A percentile compares a stretch with the other conserved stretches of the same genome.
Conservation (phyloP, 257 asterid species). For the Rauvolfia tetraphylla region DNA sequence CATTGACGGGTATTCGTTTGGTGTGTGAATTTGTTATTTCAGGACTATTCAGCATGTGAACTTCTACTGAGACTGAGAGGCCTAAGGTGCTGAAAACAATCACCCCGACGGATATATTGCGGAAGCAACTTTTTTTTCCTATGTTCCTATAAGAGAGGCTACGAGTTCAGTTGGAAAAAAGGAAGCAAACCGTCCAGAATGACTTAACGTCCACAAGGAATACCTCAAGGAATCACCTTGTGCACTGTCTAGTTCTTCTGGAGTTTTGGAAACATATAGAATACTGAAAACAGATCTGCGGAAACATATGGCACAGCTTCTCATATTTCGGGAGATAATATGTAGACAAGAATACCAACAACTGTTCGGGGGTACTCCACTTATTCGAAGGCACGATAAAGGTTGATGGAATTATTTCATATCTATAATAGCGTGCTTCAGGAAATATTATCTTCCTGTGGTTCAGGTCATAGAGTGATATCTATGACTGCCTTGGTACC, state of each 20-base stretch:
- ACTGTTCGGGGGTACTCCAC: neutral
- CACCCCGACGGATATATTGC: neutral
- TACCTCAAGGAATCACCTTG: too few species aligned
- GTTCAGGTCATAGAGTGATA: neutral
- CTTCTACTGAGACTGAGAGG: neutral
- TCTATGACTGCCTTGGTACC: neutral
- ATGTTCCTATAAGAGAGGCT: neutral
- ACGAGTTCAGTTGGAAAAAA: too few species aligned
- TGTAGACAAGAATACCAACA: neutral
- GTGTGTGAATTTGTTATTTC: neutral
- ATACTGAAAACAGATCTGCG: neutral
- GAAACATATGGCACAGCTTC: neutral
- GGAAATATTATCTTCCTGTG: neutral
- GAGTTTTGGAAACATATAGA: too few species aligned
- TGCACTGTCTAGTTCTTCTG: too few species aligned
- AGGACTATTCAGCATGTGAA: neutral
- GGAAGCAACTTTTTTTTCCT: neutral
- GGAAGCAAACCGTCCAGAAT: neutral
- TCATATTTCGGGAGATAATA: neutral
- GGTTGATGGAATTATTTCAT: neutral
- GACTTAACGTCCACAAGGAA: too few species aligned
- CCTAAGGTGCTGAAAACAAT: neutral
- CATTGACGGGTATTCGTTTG: too few species aligned
- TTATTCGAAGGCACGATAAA: neutral
- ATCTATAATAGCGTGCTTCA: neutral